Conservation (phyloP, 1,284 basidiomycete species). For the Naganishia cerealis region DNA sequence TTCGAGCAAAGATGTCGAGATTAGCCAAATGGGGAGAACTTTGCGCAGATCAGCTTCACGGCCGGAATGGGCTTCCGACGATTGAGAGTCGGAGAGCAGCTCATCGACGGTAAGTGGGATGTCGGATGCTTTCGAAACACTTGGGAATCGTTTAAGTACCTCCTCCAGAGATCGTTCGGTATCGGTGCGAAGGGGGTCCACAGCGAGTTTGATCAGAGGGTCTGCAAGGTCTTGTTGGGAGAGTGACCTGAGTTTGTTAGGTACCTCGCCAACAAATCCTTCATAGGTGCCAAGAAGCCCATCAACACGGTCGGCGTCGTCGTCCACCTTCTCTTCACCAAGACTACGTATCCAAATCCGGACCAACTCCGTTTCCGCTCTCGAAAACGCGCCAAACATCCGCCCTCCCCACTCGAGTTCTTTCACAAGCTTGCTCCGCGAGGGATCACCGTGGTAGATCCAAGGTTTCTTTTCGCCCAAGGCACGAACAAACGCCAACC, state of each 20-base stretch:
- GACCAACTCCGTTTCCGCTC: conserved; percentile 36
- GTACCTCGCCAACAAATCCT: conserved; percentile 18
- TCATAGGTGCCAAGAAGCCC: conserved; percentile 14
- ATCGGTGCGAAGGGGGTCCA: conserved; percentile 8
- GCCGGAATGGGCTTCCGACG: not conserved
- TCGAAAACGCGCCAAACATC: conserved; percentile 48
- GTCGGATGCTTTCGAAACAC: not conserved
- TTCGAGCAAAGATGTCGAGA: conserved; percentile 41
- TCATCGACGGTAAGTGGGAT: conserved; percentile 17
- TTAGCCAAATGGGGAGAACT: conserved; percentile 37
- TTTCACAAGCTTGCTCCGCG: conserved; percentile 38
- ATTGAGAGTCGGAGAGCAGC: conserved; percentile 10
- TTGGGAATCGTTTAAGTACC: conserved; percentile 10
- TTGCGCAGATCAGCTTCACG: not conserved
- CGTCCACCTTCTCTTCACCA: conserved; percentile 13
- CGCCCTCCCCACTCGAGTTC: conserved; percentile 45
- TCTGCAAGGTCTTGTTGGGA: conserved; percentile 10
- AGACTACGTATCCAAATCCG: conserved; percentile 38
- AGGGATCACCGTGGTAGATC: conserved; percentile 39
- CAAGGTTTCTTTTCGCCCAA: conserved; percentile 39
- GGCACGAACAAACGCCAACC: conserved; percentile 37
- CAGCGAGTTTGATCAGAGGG: conserved; percentile 20
- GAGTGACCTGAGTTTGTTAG: conserved; percentile 5
- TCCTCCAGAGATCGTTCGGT: conserved; percentile 8
- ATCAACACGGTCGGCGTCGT: not conserved